A percentile compares a stretch with the other conserved stretches of the same genome.
Evolutionary conservation across 2,329 filamentous ascomycete species (phyloP).

Genomic region (Podosphaera fusca): DNA sequence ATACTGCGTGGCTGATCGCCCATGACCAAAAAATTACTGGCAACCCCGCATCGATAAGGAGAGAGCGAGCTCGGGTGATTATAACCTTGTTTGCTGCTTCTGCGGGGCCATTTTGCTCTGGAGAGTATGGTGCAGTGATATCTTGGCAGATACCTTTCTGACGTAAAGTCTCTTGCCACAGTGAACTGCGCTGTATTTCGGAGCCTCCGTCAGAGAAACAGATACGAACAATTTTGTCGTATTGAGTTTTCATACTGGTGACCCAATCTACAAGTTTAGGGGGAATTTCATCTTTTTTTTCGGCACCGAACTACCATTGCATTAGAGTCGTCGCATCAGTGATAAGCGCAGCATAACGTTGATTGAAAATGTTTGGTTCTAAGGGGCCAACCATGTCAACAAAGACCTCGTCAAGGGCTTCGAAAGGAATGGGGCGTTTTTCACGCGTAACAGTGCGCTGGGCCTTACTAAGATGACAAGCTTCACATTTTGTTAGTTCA

Average conservation of each 20-base stretch:
- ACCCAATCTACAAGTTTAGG: not conserved
- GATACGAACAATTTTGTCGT: not conserved
- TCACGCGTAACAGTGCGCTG: not conserved
- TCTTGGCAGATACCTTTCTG: not conserved
- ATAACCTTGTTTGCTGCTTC: not conserved
- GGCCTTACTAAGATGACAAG: not conserved
- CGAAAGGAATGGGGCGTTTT: not conserved
- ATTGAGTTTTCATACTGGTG: not conserved
- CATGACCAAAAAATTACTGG: too few species aligned
- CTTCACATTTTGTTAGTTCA: not conserved
- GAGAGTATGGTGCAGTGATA: not conserved
- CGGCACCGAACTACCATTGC: too few species aligned
- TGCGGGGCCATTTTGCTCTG: not conserved
- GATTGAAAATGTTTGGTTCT: not conserved
- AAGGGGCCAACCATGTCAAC: not conserved
- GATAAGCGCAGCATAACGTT: not conserved
- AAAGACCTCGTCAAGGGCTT: not conserved
- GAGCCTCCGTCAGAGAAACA: not conserved
- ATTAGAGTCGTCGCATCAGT: not conserved
- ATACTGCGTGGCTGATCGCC: not conserved
- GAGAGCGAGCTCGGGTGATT: too few species aligned
- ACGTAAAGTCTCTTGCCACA: not conserved
- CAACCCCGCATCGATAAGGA: too few species aligned
- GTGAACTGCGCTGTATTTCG: not conserved
- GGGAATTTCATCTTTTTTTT: not conserved